A percentile compares a stretch with the other conserved stretches of the same genome.
Evolutionary conservation across 257 asterid genomes (phyloP).

Genomic region (Ophiorrhiza pumila): DNA sequence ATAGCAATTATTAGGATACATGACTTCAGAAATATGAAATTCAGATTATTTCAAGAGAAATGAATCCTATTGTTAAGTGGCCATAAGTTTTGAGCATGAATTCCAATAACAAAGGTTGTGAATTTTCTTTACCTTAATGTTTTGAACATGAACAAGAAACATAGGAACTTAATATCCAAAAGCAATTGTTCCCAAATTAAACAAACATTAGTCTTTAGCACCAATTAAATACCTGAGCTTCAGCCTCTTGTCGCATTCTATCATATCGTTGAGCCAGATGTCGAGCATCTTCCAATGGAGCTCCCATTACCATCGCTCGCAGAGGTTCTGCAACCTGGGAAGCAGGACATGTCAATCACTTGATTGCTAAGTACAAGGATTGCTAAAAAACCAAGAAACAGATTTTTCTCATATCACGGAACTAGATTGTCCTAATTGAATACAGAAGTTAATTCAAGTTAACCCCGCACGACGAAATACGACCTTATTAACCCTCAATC

Average conservation of each 20-base stretch:
- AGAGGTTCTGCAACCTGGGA: slow-evolving; percentile 94
- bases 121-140: not conserved
- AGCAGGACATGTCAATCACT: slow-evolving; percentile 3
- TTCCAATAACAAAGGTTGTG: not conserved
- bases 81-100: not conserved
- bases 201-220: not conserved
- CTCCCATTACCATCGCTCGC: slow-evolving; percentile 99
- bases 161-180: not conserved
- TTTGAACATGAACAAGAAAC: not conserved
- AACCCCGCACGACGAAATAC: not conserved
- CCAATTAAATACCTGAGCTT: slow-evolving; percentile 78
- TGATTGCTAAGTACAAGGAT: not conserved
- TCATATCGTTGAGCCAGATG: slow-evolving; percentile 99
- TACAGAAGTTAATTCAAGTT: not conserved
- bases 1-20: not conserved
- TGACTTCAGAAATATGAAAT: not conserved
- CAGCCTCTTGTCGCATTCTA: slow-evolving; percentile 97
- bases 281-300: slow-evolving; percentile 99
- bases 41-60: not conserved
- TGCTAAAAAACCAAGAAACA: not conserved
- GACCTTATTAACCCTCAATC: not conserved
- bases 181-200: not conserved
- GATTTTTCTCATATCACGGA: not conserved
- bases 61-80: not conserved
- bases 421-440: not conserved